A percentile compares a stretch with the other conserved stretches of the same genome.
Conservation (phyloP, 495 filamentous ascomycete species). For the Sphaerosporella brunnea region DNA sequence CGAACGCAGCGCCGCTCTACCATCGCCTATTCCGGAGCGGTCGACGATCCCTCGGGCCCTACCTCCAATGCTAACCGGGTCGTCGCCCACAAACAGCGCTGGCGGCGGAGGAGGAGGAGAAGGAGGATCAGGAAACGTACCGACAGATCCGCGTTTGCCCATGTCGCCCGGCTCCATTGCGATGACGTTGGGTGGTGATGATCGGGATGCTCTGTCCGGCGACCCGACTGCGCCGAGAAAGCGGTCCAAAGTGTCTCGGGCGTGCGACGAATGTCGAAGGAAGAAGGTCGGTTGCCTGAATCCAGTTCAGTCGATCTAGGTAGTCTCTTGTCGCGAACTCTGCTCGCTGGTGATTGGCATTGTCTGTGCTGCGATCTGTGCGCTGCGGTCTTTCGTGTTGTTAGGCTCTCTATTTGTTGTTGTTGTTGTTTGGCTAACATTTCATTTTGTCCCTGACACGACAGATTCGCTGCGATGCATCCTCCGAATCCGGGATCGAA, state of each 20-base stretch:
- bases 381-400: background rate
- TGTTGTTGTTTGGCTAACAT: constrained; percentile 5
- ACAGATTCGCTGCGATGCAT: constrained; percentile 83
- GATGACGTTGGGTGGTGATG: constrained; percentile 15
- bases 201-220: constrained; percentile 25
- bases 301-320: too few relatives aligned
- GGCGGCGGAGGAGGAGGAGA: background rate
- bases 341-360: constrained; percentile 7
- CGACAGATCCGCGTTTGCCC: constrained; percentile 22
- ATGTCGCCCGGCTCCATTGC: constrained; percentile 21
- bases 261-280: constrained; percentile 85
- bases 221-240: constrained; percentile 59
- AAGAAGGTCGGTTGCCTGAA: constrained; percentile 55
- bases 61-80: constrained; percentile 27
- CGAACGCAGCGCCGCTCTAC: constrained; percentile 23
- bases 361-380: background rate
- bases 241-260: constrained; percentile 77
- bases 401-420: background rate
- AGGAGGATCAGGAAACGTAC: background rate
- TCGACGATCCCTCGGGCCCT: constrained; percentile 25
- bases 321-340: too few relatives aligned
- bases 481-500: constrained; percentile 56
- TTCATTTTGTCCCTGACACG: background rate
- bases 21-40: constrained; percentile 14
- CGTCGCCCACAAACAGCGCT: constrained; percentile 19